Base-by-base conservation (phyloP, 345 rosid genomes). In the Turnera subulata region DNA sequence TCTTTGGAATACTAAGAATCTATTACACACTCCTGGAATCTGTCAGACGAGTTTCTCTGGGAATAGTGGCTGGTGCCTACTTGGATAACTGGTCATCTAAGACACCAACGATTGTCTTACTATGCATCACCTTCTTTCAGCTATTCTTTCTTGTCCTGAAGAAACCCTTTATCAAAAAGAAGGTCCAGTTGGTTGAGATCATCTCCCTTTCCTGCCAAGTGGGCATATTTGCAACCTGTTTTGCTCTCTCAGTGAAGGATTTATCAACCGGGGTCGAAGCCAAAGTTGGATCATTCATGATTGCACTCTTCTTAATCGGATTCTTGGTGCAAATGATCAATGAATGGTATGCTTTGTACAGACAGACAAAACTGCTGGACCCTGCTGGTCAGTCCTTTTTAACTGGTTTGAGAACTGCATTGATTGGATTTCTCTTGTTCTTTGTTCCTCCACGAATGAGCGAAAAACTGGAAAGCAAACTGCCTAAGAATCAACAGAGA, bases 131-230 rank as follows among this genome's bases (percentile, higher is more conserved):
- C 44, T 78, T 75, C 2, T 86, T 86, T 71, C 98, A 92, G 84
- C 89, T 92, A 33, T 86, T 92, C 66, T 92, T 86, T 75, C 74
- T 88, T 15, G 74, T 81, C 17, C 82, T 91, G 42, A 91, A 91
- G 82, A 91, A 91, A 74, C 98, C 98, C 35, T 91, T 88, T 75
- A 83, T 92, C 42, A 86, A 92, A 80, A 92, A 89, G 67, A 86
- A 73, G 61, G 89, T 92, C 52, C 98, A 92, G 69, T 69, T 92
- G 63, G 91, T 89, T 0, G 98, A 89, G 75, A 86, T 86, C 69
- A 66, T 86, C 55, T 70, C 93, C 10, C 21, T 82, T 56, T 70
- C 80, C 48, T 77, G 84, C 20, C 83, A 89, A 81, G 78, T 83
- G 11, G 84, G 83, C 19, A 23, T 80, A 2, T 80, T 84, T 40